A percentile compares a stretch with the other conserved stretches of the same genome.
Evolutionary conservation across 2,329 filamentous ascomycete species (phyloP).

Genomic region (Dactylellina drechsleri): DNA sequence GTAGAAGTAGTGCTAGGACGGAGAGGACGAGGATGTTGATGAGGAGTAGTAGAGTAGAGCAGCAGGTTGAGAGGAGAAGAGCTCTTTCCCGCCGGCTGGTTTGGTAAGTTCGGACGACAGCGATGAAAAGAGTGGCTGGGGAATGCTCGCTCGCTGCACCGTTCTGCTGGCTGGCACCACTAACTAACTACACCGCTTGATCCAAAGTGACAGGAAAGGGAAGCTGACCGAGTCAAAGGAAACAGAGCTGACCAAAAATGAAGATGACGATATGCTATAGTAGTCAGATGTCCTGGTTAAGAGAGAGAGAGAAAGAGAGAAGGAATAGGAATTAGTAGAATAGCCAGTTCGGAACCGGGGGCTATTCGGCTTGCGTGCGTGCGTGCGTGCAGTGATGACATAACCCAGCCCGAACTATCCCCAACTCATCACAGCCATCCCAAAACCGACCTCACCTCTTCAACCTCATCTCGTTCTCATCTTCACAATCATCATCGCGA

Average conservation of each 20-base stretch:
- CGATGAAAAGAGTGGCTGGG: conserved; percentile 28
- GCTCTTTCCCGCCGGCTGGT: conserved; percentile 1
- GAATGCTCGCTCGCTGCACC: conserved; percentile 27
- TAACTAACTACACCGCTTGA: background rate
- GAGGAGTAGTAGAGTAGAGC: background rate
- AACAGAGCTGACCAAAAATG: background rate
- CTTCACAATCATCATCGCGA: background rate
- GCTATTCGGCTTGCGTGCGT: too few relatives aligned
- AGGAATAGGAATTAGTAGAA: too few relatives aligned
- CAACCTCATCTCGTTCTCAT: background rate
- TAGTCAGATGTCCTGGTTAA: too few relatives aligned
- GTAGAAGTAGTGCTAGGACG: background rate
- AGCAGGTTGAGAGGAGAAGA: conserved; percentile 4
- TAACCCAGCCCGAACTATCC: too few relatives aligned
- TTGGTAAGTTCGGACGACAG: too few relatives aligned
- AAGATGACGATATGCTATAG: background rate
- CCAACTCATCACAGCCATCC: too few relatives aligned
- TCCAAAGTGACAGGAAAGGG: background rate
- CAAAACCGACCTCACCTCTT: background rate
- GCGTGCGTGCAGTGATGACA: too few relatives aligned
- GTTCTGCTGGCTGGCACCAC: conserved; percentile 10
- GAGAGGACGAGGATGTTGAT: background rate
- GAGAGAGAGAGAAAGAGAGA: too few relatives aligned
- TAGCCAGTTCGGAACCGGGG: background rate
- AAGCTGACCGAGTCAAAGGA: too few relatives aligned